Conservation (phyloP, 768 basidiomycete species). For the Crucibulum laeve region DNA sequence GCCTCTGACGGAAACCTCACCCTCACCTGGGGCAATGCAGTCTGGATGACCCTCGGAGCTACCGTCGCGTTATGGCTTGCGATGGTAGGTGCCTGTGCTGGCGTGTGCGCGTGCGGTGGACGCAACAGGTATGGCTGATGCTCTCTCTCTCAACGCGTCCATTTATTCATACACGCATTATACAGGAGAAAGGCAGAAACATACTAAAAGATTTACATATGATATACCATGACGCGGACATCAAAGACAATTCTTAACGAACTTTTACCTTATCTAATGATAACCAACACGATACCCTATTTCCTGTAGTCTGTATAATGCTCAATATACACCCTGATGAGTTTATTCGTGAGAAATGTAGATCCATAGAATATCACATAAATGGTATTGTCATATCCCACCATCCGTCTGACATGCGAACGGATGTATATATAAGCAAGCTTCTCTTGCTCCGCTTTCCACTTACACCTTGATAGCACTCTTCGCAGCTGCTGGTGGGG, state of each 20-base stretch:
- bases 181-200: background rate
- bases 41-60: conserved; percentile 54
- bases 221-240: background rate
- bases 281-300: too few species aligned
- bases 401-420: too few species aligned
- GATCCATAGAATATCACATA: too few species aligned
- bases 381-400: too few species aligned
- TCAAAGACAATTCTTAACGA: background rate
- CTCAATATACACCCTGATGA: too few species aligned
- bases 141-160: background rate
- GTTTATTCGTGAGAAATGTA: too few species aligned
- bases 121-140: conserved; percentile 9
- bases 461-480: conserved; percentile 22
- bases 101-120: conserved; percentile 22
- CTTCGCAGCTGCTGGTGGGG: conserved; percentile 12
- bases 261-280: too few species aligned
- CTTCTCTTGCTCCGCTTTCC: background rate
- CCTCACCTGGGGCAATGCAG: conserved; percentile 47
- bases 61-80: conserved; percentile 44
- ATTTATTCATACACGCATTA: background rate
- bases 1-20: conserved; percentile 34
- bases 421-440: background rate
- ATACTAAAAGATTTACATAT: background rate
- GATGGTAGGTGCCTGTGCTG: conserved; percentile 29
- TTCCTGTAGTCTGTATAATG: too few species aligned